Percentiles rank a stretch among this genome's conserved stretches.
Evolutionary conservation across 2,329 filamentous ascomycete species (phyloP).

Genomic region (Aphanocladium album): DNA sequence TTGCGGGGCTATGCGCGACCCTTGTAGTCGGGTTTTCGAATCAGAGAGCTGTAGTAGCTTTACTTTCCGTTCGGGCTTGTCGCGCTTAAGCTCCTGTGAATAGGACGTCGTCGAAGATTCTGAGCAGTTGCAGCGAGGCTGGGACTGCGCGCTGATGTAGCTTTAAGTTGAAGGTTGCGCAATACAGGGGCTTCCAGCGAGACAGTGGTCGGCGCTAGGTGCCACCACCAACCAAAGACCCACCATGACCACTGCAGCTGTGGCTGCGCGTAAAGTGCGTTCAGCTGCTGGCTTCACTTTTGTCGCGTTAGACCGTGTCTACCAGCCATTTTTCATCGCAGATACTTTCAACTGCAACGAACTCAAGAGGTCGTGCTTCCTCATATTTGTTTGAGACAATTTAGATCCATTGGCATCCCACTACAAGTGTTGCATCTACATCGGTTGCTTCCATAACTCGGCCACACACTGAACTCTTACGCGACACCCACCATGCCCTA

Average conservation of each 20-base stretch:
- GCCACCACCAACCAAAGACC: not conserved
- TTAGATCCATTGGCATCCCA: no score
- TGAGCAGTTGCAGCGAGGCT: not conserved
- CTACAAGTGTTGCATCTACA: no score
- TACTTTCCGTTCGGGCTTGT: not conserved
- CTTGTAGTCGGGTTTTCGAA: not conserved
- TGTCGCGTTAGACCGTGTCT: slow-evolving; percentile 1
- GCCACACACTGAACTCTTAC: not conserved
- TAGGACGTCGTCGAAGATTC: not conserved
- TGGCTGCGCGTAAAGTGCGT: slow-evolving; percentile 10
- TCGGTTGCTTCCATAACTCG: no score
- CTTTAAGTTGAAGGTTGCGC: slow-evolving; percentile 4
- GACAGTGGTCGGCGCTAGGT: not conserved
- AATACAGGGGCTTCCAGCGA: slow-evolving; percentile 17
- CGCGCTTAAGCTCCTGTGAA: not conserved
- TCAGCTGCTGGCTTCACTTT: not conserved
- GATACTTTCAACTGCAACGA: not conserved
- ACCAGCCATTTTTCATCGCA: not conserved
- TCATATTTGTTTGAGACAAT: no score
- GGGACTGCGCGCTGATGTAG: not conserved
- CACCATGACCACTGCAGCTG: not conserved
- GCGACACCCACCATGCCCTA: slow-evolving; percentile 63
- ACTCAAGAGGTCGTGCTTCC: not conserved
- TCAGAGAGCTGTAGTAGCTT: not conserved
- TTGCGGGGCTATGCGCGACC: slow-evolving; percentile 15